These are phyloP conservation scores for Pyrenula aspistea DNA, from an alignment of 495 filamentous ascomycete genomes.

Conservation along the genomic window DNA sequence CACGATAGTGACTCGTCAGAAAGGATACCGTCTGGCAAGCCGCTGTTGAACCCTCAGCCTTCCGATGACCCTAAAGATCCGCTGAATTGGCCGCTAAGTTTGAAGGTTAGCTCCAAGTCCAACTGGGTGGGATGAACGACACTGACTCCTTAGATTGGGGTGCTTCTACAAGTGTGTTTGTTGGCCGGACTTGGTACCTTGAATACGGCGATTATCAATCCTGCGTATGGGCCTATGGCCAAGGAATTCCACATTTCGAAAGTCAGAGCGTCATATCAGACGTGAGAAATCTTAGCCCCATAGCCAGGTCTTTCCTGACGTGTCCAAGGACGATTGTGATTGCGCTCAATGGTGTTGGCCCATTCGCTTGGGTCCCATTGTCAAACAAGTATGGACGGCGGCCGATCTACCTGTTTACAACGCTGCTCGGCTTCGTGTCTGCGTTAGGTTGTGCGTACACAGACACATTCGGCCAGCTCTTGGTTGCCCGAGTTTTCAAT, in stretches of 20 bases:
- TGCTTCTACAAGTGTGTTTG: not conserved
- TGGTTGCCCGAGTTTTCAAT: not conserved
- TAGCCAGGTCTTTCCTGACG: slow-evolving; percentile 1
- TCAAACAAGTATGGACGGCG: slow-evolving; percentile 28
- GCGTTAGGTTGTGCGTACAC: not conserved
- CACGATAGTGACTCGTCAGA: not conserved
- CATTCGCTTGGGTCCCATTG: slow-evolving; percentile 27
- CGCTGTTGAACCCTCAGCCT: slow-evolving; percentile 49
- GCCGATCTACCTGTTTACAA: slow-evolving; percentile 16
- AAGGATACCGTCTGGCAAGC: slow-evolving; percentile 14
- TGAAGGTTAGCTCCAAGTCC: not conserved
- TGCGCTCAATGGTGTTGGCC: slow-evolving; percentile 20
- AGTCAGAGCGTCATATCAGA: not conserved
- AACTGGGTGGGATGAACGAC: no score
- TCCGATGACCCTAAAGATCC: slow-evolving; percentile 43
- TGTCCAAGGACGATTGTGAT: slow-evolving; percentile 27
- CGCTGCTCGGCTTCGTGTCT: slow-evolving; percentile 1
- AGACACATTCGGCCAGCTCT: slow-evolving; percentile 1
- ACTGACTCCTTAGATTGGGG: not conserved
- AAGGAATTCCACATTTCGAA: not conserved
- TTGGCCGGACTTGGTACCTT: not conserved
- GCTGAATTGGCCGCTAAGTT: slow-evolving; percentile 38
- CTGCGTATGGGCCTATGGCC: not conserved
- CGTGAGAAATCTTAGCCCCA: not conserved
- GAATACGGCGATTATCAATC: not conserved